phyloP scores from a whole-genome alignment of 345 rosid genomes.

The Erodium maritimum region DNA sequence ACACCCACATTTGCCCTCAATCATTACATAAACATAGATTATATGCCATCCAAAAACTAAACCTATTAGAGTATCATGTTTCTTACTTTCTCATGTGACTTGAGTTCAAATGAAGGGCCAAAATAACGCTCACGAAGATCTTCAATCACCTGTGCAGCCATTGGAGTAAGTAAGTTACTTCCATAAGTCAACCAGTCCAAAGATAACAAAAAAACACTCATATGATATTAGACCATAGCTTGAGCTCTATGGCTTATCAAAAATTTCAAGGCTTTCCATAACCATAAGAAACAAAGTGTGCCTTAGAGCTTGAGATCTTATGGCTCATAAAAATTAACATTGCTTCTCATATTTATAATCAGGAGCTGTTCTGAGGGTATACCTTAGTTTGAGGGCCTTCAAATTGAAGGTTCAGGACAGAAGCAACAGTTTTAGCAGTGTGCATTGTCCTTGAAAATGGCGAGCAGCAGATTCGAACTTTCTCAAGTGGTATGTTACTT shows the following conservation, averaged over 20 bases:
- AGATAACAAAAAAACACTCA: background rate
- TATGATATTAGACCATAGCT: background rate
- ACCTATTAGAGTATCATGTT: background rate
- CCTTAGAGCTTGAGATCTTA: background rate
- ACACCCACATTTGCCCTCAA: background rate
- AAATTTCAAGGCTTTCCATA: background rate
- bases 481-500: constrained; percentile 34
- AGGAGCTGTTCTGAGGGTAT: background rate
- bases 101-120: constrained; percentile 76
- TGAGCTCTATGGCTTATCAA: background rate
- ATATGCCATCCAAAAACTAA: background rate
- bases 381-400: constrained; percentile 75
- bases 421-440: constrained; percentile 66
- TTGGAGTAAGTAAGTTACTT: background rate
- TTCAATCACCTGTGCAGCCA: constrained; percentile 39
- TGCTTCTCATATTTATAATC: background rate
- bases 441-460: constrained; percentile 82
- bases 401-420: constrained; percentile 54
- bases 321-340: too few relatives aligned
- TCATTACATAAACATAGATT: background rate
- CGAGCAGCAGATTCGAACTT: constrained; percentile 77
- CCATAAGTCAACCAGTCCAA: constrained; percentile 1
- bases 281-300: background rate
- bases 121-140: constrained; percentile 86
- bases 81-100: constrained; percentile 71